These are phyloP conservation scores for Debaryomyces tyrocola DNA, from an alignment of 805 yeast genomes.

Conservation along the genomic window DNA sequence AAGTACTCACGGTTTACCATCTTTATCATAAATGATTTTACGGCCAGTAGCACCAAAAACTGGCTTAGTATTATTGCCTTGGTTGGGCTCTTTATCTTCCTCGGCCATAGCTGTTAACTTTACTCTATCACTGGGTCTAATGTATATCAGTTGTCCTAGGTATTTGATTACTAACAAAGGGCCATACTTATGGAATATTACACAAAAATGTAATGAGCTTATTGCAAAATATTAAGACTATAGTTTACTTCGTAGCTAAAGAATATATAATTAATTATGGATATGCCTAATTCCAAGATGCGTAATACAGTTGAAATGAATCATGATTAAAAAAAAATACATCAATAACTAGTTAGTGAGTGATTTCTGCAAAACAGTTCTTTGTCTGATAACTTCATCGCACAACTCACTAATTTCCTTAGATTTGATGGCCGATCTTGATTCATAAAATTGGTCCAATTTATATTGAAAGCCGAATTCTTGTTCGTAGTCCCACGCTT, in stretches of 20 bases:
- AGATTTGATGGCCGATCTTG: slow-evolving; percentile 64
- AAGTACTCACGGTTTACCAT: slow-evolving; percentile 86
- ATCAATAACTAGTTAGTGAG: neutral
- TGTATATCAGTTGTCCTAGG: too few relatives aligned
- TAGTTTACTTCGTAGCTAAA: too few relatives aligned
- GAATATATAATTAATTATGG: too few relatives aligned
- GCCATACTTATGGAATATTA: too few relatives aligned
- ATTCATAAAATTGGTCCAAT: slow-evolving; percentile 67
- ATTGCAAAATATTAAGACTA: too few relatives aligned
- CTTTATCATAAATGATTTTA: slow-evolving; percentile 73
- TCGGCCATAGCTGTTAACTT: neutral
- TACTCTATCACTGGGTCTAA: too few relatives aligned
- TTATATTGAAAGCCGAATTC: slow-evolving; percentile 54
- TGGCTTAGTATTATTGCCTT: slow-evolving; percentile 26
- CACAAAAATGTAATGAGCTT: too few relatives aligned
- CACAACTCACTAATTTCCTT: slow-evolving; percentile 70
- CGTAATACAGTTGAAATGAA: too few relatives aligned
- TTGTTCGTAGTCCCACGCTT: slow-evolving; percentile 83
- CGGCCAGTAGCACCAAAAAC: slow-evolving; percentile 60
- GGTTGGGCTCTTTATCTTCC: neutral
- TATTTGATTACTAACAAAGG: too few relatives aligned
- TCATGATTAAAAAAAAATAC: too few relatives aligned
- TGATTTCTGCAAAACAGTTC: slow-evolving; percentile 13
- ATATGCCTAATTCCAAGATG: too few relatives aligned
- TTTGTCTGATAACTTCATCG: slow-evolving; percentile 39